Evolutionary conservation across 23 red algal species (phyloP).

Genomic region (Agarophyton chilense): DNA sequence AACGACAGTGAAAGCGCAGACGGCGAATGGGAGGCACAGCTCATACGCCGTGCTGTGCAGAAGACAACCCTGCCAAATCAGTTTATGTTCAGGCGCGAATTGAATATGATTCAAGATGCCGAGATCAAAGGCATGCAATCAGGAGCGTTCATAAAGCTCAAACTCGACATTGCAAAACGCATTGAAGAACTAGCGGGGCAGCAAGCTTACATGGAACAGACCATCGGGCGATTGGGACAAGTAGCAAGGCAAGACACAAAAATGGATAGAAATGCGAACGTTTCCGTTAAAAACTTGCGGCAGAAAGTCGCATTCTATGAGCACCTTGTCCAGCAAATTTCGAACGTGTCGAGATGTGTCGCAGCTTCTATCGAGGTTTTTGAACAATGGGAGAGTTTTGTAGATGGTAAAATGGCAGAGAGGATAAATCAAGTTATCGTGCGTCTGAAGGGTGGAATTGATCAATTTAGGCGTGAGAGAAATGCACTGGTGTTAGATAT

Average conservation of each 20-base stretch:
- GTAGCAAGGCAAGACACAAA: neutral
- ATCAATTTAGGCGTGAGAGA: conserved; percentile 10
- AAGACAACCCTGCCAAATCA: neutral
- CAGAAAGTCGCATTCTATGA: conserved; percentile 5
- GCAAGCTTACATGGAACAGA: conserved; percentile 17
- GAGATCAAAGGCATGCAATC: neutral
- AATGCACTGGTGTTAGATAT: neutral
- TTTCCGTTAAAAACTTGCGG: neutral
- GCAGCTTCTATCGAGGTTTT: neutral
- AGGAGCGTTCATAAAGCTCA: neutral
- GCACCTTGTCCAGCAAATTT: neutral
- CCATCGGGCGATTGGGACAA: neutral
- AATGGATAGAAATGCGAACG: neutral
- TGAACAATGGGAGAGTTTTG: neutral
- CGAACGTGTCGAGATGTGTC: neutral
- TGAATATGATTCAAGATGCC: neutral
- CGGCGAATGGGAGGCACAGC: conserved; percentile 15
- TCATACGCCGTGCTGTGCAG: conserved; percentile 7
- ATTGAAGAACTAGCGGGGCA: neutral
- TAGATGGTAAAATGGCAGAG: neutral
- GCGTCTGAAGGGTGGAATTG: neutral
- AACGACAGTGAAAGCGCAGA: conserved; percentile 12
- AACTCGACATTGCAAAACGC: neutral
- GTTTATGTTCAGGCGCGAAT: neutral
- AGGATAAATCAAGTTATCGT: neutral